These are phyloP conservation scores for Pseudocercospora macadamiae DNA, from an alignment of 2,329 filamentous ascomycete genomes.

Conservation along the genomic window DNA sequence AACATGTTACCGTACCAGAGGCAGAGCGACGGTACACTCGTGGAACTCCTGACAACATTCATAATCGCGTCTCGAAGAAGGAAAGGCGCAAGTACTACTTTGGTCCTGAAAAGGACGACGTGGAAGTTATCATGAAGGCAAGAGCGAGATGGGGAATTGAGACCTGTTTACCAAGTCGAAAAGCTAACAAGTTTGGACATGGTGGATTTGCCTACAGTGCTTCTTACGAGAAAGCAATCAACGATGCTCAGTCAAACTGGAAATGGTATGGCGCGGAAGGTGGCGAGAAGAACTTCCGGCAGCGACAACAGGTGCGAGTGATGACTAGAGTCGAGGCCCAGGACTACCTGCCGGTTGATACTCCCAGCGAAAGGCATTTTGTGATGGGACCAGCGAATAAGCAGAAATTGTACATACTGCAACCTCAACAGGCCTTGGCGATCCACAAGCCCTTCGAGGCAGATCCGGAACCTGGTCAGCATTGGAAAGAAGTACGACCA, in stretches of 20 bases:
- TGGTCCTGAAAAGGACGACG: slow-evolving; percentile 54
- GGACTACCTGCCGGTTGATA: slow-evolving; percentile 47
- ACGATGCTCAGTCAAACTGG: slow-evolving; percentile 53
- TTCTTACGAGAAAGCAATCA: slow-evolving; percentile 46
- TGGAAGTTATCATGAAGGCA: slow-evolving; percentile 51
- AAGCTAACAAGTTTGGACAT: slow-evolving; percentile 35
- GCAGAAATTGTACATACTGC: slow-evolving; percentile 49
- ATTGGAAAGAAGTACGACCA: slow-evolving; percentile 14
- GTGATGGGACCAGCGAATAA: slow-evolving; percentile 55
- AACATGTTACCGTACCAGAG: neutral
- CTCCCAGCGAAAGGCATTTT: slow-evolving; percentile 43
- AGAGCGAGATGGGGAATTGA: slow-evolving; percentile 57
- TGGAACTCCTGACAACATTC: slow-evolving; percentile 31
- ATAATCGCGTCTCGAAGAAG: slow-evolving; percentile 41
- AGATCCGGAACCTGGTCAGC: slow-evolving; percentile 18
- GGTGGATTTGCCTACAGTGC: slow-evolving; percentile 48
- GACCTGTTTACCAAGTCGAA: slow-evolving; percentile 54
- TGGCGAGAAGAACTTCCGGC: slow-evolving; percentile 46
- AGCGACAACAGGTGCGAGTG: slow-evolving; percentile 43
- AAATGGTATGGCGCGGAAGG: slow-evolving; percentile 56
- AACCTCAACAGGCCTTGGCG: slow-evolving; percentile 46
- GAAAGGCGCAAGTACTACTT: slow-evolving; percentile 54
- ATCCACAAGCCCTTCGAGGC: slow-evolving; percentile 51
- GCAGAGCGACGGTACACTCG: slow-evolving; percentile 26
- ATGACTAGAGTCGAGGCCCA: slow-evolving; percentile 44